Evolutionary conservation across 2,329 filamentous ascomycete genomes (phyloP), one percentile per base, ranked within the genome.

Genomic region (Nemania bipapillata): DNA sequence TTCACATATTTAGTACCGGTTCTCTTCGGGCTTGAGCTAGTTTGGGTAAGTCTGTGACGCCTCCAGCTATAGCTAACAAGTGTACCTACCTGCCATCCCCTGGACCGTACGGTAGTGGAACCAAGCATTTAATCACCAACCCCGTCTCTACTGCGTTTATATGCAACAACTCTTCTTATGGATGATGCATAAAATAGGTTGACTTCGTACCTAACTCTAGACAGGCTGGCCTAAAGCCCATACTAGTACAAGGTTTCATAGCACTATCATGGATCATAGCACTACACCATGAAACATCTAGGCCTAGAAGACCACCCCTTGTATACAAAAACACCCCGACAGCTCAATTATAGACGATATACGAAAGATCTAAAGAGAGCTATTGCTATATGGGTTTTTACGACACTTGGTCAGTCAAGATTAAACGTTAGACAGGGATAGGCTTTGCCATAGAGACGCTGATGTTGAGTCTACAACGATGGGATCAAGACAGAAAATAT

Each of bases 11-110:
- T 45, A 17, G 17, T 52, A 49, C 32, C 30, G 26, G 32, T 17
- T 49, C 55, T 57, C 32, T 42, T 63, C 49, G 22, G 28, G n/a
- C n/a, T n/a, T n/a, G n/a, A 55, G 32, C 54, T 47, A 24, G 30
- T 58, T 63, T 63, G 53, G 50, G 42, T 60, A 50, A 28, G 66
- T 55, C 28, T 55, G 32, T 63, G 37, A 66, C 58, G 59, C 54
- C 53, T 66, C 49, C 62, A 45, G 62, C 22, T 54, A 58, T n/a
- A n/a, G n/a, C n/a, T n/a, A n/a, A n/a, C 47, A n/a, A 35, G 64
- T 63, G 47, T 49, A 22, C 37, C n/a, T 35, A 37, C 52, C 52
- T 54, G 7, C 56, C 45, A 45, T 47, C 54, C 52, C 42, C 61
- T 30, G 30, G 28, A 12, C 26, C 20, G 45, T 52, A 28, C 26